A percentile compares a stretch with the other conserved stretches of the same genome.
phyloP scores from a whole-genome alignment of 352 stramenopile genomes.

The Nothophytophthora sp. region DNA sequence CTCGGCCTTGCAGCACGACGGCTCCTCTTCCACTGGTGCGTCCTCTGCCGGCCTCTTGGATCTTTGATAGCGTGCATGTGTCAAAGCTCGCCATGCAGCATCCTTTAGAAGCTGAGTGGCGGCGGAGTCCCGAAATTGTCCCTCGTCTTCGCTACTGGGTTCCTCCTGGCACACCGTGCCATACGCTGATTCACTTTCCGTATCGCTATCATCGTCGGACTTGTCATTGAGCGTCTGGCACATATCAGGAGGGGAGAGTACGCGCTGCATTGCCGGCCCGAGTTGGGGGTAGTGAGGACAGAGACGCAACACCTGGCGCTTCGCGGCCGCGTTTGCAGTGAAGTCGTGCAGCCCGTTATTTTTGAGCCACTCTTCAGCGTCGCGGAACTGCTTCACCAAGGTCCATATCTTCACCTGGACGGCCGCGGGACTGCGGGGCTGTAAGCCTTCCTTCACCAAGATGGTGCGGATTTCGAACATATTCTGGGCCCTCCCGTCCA shows the following conservation, averaged over 20 bases:
- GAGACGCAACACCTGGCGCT: constrained; percentile 5
- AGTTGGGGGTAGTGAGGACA: constrained; percentile 9
- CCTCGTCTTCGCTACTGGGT: constrained; percentile 2
- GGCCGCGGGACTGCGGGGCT: background rate
- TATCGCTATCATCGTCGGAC: background rate
- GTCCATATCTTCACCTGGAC: constrained; percentile 2
- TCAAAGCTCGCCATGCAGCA: too few relatives aligned
- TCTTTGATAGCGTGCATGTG: too few relatives aligned
- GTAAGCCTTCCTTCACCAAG: constrained; percentile 5
- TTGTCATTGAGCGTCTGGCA: background rate
- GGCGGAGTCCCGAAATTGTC: too few relatives aligned
- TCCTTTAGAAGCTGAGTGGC: constrained; percentile 2
- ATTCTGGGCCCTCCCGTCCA: background rate
- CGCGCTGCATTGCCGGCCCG: background rate
- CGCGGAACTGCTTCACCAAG: constrained; percentile 2
- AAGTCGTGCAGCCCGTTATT: background rate
- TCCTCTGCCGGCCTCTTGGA: too few relatives aligned
- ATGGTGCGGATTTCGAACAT: constrained; percentile 6
- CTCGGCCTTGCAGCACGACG: background rate
- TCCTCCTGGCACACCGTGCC: too few relatives aligned
- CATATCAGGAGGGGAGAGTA: too few relatives aligned
- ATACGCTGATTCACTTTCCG: too few relatives aligned
- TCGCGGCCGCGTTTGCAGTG: background rate
- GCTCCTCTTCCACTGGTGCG: background rate
- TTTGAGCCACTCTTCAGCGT: constrained; percentile 8